phyloP scores from a whole-genome alignment of 2,329 filamentous ascomycete genomes.

The Aschersonia sp. region DNA sequence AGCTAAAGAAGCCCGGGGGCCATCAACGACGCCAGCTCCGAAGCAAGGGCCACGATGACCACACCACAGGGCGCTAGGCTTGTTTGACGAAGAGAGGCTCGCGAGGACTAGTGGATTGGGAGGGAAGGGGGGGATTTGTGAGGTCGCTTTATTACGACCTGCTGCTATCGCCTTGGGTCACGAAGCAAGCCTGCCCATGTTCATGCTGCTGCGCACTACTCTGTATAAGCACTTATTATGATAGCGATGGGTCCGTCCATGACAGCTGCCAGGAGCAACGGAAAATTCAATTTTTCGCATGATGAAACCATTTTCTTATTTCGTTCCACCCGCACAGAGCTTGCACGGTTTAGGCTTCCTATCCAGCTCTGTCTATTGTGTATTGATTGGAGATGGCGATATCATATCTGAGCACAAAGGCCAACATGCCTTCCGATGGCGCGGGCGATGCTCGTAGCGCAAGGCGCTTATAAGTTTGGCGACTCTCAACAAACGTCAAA shows the following conservation, averaged over 20 bases:
- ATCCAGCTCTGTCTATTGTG: not conserved
- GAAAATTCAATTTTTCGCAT: not conserved
- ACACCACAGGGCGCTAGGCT: not conserved
- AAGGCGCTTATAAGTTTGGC: too few relatives aligned
- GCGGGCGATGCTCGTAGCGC: too few relatives aligned
- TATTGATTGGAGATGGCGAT: too few relatives aligned
- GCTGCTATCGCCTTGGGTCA: not conserved
- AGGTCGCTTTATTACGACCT: too few relatives aligned
- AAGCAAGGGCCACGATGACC: not conserved
- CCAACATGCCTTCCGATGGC: too few relatives aligned
- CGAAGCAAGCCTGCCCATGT: not conserved
- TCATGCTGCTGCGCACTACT: not conserved
- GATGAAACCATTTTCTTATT: not conserved
- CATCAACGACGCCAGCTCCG: not conserved
- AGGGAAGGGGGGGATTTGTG: too few relatives aligned
- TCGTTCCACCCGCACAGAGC: too few relatives aligned
- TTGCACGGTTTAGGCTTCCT: not conserved
- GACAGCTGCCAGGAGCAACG: not conserved
- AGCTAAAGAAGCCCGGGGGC: too few relatives aligned
- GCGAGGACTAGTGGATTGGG: not conserved
- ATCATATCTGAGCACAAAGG: too few relatives aligned
- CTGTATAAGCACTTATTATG: not conserved
- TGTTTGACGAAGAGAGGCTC: not conserved
- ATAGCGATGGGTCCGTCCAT: not conserved
- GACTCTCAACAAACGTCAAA: too few relatives aligned